Evolutionary conservation across 2,329 filamentous ascomycete species (phyloP).

Genomic region (Trichoderma oligosporum): DNA sequence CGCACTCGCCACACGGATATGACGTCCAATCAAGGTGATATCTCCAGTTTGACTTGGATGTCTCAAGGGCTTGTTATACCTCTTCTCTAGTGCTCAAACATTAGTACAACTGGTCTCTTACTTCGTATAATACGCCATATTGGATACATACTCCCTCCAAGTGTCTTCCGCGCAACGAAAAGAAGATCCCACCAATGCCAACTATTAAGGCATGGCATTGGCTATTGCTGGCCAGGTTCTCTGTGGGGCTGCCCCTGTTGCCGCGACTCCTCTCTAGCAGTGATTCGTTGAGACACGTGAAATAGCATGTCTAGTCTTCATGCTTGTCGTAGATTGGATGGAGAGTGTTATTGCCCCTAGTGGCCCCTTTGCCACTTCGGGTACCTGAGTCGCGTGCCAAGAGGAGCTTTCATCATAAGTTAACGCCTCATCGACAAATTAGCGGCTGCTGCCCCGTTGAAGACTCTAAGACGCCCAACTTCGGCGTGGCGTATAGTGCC

Average conservation of each 20-base stretch:
- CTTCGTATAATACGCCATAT: neutral
- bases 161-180: neutral
- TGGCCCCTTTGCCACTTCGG: neutral
- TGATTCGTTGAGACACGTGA: neutral
- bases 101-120: neutral
- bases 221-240: neutral
- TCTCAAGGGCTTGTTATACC: neutral
- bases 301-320: neutral
- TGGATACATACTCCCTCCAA: neutral
- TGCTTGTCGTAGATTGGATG: neutral
- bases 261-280: neutral
- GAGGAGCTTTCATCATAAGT: neutral
- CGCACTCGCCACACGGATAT: neutral
- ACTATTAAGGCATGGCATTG: neutral
- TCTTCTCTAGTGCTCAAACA: neutral
- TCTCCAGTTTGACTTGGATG: neutral
- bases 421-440: slow-evolving; percentile 13
- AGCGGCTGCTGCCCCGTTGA: slow-evolving; percentile 2
- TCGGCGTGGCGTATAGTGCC: slow-evolving; percentile 3
- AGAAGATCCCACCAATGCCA: neutral
- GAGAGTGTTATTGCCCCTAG: neutral
- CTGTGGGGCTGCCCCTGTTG: slow-evolving; percentile 7
- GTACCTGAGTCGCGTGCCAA: slow-evolving; percentile 16
- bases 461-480: neutral
- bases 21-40: neutral